phyloP scores from a whole-genome alignment of 2,329 filamentous ascomycete species.

The Cladorrhinum sp. region DNA sequence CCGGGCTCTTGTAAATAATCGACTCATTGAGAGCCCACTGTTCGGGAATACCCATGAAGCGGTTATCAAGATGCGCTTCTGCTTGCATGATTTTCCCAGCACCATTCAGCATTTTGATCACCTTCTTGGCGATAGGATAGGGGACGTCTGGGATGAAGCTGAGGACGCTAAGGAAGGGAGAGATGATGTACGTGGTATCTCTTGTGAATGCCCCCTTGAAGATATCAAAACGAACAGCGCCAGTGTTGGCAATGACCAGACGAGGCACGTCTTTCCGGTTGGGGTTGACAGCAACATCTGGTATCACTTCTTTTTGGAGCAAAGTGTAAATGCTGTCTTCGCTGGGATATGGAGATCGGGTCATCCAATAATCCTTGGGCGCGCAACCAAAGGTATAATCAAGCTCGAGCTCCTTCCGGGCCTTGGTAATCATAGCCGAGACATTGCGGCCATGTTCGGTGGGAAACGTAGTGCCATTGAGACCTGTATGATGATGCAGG shows the following conservation, averaged over 20 bases:
- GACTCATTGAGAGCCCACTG: slow-evolving; percentile 32
- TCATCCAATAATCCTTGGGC: slow-evolving; percentile 78
- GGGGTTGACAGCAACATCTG: slow-evolving; percentile 58
- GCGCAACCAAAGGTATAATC: slow-evolving; percentile 80
- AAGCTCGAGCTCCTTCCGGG: slow-evolving; percentile 67
- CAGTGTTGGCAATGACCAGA: slow-evolving; percentile 81
- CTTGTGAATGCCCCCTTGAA: slow-evolving; percentile 88
- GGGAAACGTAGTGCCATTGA: slow-evolving; percentile 68
- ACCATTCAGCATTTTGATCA: slow-evolving; percentile 59
- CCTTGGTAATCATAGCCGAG: slow-evolving; percentile 64
- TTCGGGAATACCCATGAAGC: slow-evolving; percentile 51
- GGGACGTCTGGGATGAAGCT: slow-evolving; percentile 77
- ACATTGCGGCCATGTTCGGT: slow-evolving; percentile 73
- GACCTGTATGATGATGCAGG: slow-evolving; percentile 73
- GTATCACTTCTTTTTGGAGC: slow-evolving; percentile 73
- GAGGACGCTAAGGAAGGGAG: slow-evolving; percentile 81
- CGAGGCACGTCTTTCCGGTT: slow-evolving; percentile 59
- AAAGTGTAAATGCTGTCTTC: slow-evolving; percentile 76
- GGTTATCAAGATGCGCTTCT: slow-evolving; percentile 37
- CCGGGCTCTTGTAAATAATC: slow-evolving; percentile 28
- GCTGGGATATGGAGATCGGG: slow-evolving; percentile 68
- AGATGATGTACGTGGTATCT: slow-evolving; percentile 82
- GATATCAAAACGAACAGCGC: slow-evolving; percentile 90
- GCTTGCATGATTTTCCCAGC: slow-evolving; percentile 47
- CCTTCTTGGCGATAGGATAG: slow-evolving; percentile 67